Percentiles rank a stretch among this genome's conserved stretches.
Conservation (phyloP, 2,329 filamentous ascomycete species). For the Diaporthe aspalathi region DNA sequence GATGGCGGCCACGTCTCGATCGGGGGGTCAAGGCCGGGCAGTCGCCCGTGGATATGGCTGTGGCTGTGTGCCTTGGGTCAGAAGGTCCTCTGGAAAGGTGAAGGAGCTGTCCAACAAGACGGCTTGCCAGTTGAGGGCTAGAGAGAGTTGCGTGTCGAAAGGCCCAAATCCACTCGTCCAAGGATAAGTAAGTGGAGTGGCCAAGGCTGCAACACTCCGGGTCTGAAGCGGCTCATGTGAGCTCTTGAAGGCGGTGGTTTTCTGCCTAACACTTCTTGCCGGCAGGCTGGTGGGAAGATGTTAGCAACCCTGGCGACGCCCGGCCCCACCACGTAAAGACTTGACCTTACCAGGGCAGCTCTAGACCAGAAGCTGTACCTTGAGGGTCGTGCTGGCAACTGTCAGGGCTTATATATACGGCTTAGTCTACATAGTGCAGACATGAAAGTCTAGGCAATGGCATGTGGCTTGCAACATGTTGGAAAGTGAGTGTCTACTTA, state of each 20-base stretch:
- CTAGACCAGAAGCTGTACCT: not conserved
- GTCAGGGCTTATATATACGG: not conserved
- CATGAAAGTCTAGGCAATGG: not conserved
- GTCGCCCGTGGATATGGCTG: not conserved
- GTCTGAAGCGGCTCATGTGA: not conserved
- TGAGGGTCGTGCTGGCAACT: not conserved
- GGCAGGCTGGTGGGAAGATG: not conserved
- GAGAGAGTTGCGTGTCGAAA: not conserved
- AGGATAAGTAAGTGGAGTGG: not conserved
- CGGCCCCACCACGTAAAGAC: not conserved
- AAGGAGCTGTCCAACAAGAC: not conserved
- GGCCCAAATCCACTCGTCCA: not conserved
- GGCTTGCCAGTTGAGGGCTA: conserved; percentile 4
- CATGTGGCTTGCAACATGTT: not conserved
- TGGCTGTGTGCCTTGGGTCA: not conserved
- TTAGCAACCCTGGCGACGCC: conserved; percentile 3
- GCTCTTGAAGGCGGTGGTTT: not conserved
- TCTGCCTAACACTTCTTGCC: not conserved
- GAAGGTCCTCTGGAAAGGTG: not conserved
- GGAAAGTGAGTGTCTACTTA: not conserved
- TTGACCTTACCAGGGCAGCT: too few species aligned
- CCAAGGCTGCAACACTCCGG: conserved; percentile 2
- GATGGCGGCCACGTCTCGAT: conserved; percentile 32
- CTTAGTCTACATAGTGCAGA: too few species aligned
- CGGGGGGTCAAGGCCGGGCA: conserved; percentile 20